Evolutionary conservation across 192 early-diverging fungal species (phyloP), one percentile per base, ranked within the genome.

Genomic region (Coemansia sp.): DNA sequence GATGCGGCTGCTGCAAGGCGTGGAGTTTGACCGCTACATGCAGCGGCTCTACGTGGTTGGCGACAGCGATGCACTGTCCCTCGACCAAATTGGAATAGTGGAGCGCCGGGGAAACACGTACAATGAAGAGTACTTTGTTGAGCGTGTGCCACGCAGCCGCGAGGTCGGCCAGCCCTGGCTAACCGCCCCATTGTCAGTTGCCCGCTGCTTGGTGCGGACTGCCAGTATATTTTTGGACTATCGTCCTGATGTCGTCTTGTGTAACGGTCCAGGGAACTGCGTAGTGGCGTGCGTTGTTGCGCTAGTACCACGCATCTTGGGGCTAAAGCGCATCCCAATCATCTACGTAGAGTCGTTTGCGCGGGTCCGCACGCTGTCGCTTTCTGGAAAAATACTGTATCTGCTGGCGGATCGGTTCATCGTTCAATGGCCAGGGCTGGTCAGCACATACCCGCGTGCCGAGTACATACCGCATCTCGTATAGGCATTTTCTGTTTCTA

Each of bases 271-370:
- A 0, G 94, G 91, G 5, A 95, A 87, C 50, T 95, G 94, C 60
- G 82, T 96, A 1, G 85, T 93, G 1, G 71, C 93, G 8, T 83
- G 87, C 34, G 21, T 89, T 19, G 66, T 83, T 2, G 85, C 89
- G 2, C 83, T 86, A 69, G 20, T 91, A 53, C 77, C 82, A 15
- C 81, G 85, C 75, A 56, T 89, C 10, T 23, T 89, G 8, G 82
- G 83, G 7, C 55, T 87, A 15, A 82, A 85, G 52, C 57, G 59
- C 17, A 87, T 86, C 5, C 81, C 82, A 5, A 67, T 95, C 9
- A 68, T 97, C 7, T 97, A 90, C 80, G 76, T 99, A 2, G 95
- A 99, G 78, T 93, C 93, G 7, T 90, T 93, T 86, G 96, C 97
- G 21, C 82, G 97, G 14, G 94, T 98, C 0, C 57, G 77, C 8